These are phyloP conservation scores for Kwoniella shivajii DNA, from an alignment of 1,284 basidiomycete genomes.

Conservation along the genomic window DNA sequence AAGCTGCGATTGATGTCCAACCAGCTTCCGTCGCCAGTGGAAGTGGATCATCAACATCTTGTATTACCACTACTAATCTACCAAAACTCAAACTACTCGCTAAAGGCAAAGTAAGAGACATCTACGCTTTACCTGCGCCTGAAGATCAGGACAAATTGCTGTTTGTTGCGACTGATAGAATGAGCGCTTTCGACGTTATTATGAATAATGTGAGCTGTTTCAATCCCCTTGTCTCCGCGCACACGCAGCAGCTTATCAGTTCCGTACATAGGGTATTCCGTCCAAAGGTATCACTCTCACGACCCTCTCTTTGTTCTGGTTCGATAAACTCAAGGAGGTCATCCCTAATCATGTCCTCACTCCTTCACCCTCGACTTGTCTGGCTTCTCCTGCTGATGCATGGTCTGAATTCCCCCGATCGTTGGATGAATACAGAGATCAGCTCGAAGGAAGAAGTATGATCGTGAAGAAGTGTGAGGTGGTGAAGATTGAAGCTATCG, in stretches of 20 bases:
- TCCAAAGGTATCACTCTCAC: conserved; percentile 91
- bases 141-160: conserved; percentile 66
- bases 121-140: conserved; percentile 69
- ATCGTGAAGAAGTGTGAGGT: conserved; percentile 88
- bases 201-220: conserved; percentile 72
- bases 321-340: conserved; percentile 73
- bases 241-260: conserved; percentile 7
- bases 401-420: conserved; percentile 72
- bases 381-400: conserved; percentile 56
- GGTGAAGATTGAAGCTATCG: conserved; percentile 94
- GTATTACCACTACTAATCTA: conserved; percentile 51
- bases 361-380: conserved; percentile 47
- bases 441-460: conserved; percentile 85
- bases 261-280: conserved; percentile 74
- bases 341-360: conserved; percentile 88
- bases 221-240: neutral
- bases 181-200: conserved; percentile 96
- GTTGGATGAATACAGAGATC: conserved; percentile 61
- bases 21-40: conserved; percentile 10
- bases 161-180: conserved; percentile 94
- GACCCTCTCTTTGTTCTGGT: conserved; percentile 92
- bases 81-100: conserved; percentile 67
- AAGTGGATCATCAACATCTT: conserved; percentile 5
- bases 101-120: conserved; percentile 89
- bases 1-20: conserved; percentile 2